phyloP scores from a whole-genome alignment of 345 rosid species.

The Dipteronia sinensis region DNA sequence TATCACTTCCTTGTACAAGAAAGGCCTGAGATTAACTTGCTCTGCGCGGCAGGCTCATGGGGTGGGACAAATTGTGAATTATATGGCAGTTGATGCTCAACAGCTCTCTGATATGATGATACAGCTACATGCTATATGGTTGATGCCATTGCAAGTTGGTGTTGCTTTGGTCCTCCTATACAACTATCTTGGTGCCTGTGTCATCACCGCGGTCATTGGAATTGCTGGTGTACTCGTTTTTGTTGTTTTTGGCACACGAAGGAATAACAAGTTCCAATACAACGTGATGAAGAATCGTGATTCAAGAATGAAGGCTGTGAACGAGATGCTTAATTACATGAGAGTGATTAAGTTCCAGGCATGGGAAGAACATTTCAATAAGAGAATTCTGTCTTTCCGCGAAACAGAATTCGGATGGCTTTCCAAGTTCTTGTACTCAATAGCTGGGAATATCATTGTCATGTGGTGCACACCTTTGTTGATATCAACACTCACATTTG shows the following conservation, averaged over 20 bases:
- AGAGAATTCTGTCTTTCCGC: conserved; percentile 69
- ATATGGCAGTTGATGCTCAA: conserved; percentile 98
- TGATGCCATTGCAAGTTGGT: conserved; percentile 77
- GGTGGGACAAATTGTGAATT: conserved; percentile 93
- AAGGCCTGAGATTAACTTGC: conserved; percentile 73
- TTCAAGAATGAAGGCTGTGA: conserved; percentile 89
- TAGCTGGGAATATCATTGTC: conserved; percentile 65
- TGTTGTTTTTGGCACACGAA: conserved; percentile 49
- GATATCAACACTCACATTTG: conserved; percentile 77
- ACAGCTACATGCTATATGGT: conserved; percentile 91
- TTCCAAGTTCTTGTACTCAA: conserved; percentile 74
- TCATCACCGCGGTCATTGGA: conserved; percentile 58
- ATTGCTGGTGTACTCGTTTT: conserved; percentile 49
- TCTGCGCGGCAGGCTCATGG: conserved; percentile 94
- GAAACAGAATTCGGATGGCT: conserved; percentile 81
- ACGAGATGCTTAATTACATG: conserved; percentile 91
- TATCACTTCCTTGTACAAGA: conserved; percentile 77
- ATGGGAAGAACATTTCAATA: conserved; percentile 91
- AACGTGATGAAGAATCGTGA: conserved; percentile 78
- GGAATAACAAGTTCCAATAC: conserved; percentile 68
- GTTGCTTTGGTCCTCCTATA: conserved; percentile 75
- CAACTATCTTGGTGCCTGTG: conserved; percentile 59
- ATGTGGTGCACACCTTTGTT: conserved; percentile 85
- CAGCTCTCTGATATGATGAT: conserved; percentile 98
- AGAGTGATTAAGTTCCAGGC: conserved; percentile 95